Evolutionary conservation across 441 rosid genomes (phyloP).

Genomic region (Gossypium lobatum): DNA sequence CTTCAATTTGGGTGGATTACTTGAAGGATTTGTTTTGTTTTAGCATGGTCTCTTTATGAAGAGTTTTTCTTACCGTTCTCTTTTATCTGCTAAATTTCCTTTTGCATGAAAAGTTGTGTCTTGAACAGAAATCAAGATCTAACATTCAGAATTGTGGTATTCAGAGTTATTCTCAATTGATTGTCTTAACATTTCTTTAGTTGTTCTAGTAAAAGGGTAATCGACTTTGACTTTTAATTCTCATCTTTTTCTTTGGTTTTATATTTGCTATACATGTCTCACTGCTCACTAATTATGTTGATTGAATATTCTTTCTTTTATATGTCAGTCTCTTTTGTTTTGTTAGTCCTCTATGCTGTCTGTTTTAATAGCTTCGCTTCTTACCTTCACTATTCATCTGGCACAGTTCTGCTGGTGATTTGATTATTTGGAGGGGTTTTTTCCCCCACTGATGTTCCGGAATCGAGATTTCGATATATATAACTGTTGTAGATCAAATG

Average conservation of each 20-base stretch:
- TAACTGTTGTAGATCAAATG: constrained; percentile 43
- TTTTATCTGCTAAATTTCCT: not conserved
- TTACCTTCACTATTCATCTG: constrained; percentile 12
- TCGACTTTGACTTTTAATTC: constrained; percentile 4
- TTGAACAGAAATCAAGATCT: constrained; percentile 4
- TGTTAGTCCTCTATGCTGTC: not conserved
- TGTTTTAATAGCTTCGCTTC: constrained; percentile 13
- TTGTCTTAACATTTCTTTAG: not conserved
- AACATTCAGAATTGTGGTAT: not conserved
- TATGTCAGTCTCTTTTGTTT: too few relatives aligned
- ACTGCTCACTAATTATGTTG: not conserved
- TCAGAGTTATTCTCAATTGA: not conserved
- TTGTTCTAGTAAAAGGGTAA: not conserved
- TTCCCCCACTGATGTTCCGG: constrained; percentile 36
- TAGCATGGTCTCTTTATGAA: constrained; percentile 8
- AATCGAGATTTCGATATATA: constrained; percentile 30
- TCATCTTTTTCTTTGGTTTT: not conserved
- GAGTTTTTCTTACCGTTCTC: not conserved
- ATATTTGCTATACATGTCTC: not conserved
- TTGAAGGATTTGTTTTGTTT: constrained; percentile 20
- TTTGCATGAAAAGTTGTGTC: not conserved
- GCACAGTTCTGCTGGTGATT: constrained; percentile 35
- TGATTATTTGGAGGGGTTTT: constrained; percentile 27
- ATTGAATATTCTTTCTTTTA: not conserved
- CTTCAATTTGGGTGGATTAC: constrained; percentile 20